phyloP scores from a whole-genome alignment of 2,329 filamentous ascomycete genomes.

The Anisogramma anomala region DNA sequence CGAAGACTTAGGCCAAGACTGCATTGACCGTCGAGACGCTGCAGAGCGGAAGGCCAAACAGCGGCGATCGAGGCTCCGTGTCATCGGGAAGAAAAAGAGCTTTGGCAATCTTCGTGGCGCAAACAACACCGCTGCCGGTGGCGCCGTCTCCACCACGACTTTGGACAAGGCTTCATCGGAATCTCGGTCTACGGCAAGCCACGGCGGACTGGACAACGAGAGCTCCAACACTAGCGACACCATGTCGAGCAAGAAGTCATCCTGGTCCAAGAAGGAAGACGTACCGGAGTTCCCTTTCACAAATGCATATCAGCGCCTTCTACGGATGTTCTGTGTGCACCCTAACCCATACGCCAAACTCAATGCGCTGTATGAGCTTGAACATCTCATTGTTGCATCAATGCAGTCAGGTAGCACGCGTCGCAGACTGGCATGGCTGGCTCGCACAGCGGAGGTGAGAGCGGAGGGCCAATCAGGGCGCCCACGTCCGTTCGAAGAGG shows the following conservation, averaged over 20 bases:
- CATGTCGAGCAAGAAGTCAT: constrained; percentile 21
- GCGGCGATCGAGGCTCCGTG: constrained; percentile 37
- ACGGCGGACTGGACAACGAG: constrained; percentile 24
- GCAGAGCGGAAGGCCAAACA: constrained; percentile 37
- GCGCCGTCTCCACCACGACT: constrained; percentile 28
- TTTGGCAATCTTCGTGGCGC: constrained; percentile 50
- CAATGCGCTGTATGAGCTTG: constrained; percentile 68
- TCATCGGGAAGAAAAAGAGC: constrained; percentile 56
- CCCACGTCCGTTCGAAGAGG: constrained; percentile 47
- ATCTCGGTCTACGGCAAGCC: constrained; percentile 12
- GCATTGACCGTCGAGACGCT: constrained; percentile 50
- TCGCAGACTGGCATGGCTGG: constrained; percentile 26
- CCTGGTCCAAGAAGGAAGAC: constrained; percentile 22
- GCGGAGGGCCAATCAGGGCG: constrained; percentile 20
- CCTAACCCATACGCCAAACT: constrained; percentile 82
- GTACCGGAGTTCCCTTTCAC: constrained; percentile 62
- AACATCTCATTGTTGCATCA: constrained; percentile 69
- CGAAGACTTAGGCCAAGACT: constrained; percentile 52
- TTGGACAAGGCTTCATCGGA: constrained; percentile 18
- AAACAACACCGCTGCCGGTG: constrained; percentile 27
- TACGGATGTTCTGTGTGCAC: constrained; percentile 80
- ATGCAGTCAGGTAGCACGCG: constrained; percentile 44
- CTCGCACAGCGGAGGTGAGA: constrained; percentile 18
- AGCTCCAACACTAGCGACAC: constrained; percentile 30
- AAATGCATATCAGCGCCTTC: constrained; percentile 64